phyloP scores from a whole-genome alignment of 805 yeast genomes.

The Yamadazyma philogaea region DNA sequence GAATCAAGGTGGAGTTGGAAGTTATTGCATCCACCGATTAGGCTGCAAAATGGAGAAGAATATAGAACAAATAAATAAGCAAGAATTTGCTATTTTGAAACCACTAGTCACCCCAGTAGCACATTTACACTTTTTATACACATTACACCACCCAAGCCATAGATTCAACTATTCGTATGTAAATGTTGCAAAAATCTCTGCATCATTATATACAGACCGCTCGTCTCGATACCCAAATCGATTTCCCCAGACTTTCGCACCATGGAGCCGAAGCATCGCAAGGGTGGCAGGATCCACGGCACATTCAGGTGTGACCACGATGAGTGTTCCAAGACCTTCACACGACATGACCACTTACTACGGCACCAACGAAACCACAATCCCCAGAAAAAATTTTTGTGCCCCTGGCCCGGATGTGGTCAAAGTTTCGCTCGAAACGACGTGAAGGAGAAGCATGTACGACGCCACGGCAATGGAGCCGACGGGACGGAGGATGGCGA shows the following conservation, averaged over 20 bases:
- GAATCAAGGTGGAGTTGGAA: conserved; percentile 52
- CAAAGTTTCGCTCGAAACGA: conserved; percentile 20
- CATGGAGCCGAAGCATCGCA: conserved; percentile 8
- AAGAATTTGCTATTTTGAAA: too few relatives aligned
- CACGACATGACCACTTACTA: conserved; percentile 58
- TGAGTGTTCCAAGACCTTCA: conserved; percentile 50
- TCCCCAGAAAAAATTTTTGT: conserved; percentile 12
- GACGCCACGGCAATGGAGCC: conserved; percentile 14
- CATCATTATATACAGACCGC: too few relatives aligned
- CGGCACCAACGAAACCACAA: conserved; percentile 58
- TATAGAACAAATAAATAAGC: not conserved
- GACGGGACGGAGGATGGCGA: conserved; percentile 1
- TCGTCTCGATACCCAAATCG: not conserved
- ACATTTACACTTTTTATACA: too few relatives aligned
- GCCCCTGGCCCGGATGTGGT: conserved; percentile 20
- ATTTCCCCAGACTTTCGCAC: conserved; percentile 1
- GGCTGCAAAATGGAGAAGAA: not conserved
- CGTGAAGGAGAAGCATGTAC: conserved; percentile 21
- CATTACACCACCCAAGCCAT: too few relatives aligned
- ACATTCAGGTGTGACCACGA: conserved; percentile 38
- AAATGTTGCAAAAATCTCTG: too few relatives aligned
- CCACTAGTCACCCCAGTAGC: too few relatives aligned
- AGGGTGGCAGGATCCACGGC: conserved; percentile 21
- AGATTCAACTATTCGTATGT: too few relatives aligned
- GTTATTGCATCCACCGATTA: conserved; percentile 39